These are phyloP conservation scores for Penicillium sclerotigenum DNA, from an alignment of 2,329 filamentous ascomycete species.

Conservation along the genomic window DNA sequence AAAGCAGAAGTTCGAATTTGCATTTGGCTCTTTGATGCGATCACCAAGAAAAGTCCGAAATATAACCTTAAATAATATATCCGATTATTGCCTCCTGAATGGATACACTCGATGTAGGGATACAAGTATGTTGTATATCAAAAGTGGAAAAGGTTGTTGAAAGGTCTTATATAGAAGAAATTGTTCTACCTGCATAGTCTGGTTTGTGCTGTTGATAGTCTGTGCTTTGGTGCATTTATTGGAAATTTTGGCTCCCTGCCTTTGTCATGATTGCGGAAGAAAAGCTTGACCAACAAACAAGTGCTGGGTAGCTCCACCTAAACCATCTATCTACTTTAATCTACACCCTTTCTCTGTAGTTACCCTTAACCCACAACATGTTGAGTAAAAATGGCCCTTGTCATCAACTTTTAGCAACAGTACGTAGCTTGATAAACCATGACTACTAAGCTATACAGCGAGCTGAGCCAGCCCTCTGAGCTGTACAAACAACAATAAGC, in stretches of 20 bases:
- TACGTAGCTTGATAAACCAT: background rate
- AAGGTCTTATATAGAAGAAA: background rate
- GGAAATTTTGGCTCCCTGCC: background rate
- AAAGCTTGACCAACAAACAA: background rate
- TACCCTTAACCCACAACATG: background rate
- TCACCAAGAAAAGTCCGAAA: background rate
- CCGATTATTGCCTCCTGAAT: background rate
- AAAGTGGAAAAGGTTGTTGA: no score
- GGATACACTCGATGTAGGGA: background rate
- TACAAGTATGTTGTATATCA: background rate
- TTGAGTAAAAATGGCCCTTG: no score
- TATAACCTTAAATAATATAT: background rate
- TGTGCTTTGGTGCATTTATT: background rate
- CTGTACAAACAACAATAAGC: background rate
- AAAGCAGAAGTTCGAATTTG: background rate
- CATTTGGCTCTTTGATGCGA: background rate
- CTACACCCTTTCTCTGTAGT: background rate
- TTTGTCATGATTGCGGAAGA: background rate
- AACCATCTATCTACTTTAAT: background rate
- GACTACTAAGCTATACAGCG: background rate
- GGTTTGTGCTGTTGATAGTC: background rate
- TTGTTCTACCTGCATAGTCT: background rate
- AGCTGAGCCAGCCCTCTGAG: background rate
- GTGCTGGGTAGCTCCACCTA: background rate
- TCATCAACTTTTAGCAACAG: background rate